Conservation (phyloP, 768 basidiomycete species). For the Kondoa malvinella region DNA sequence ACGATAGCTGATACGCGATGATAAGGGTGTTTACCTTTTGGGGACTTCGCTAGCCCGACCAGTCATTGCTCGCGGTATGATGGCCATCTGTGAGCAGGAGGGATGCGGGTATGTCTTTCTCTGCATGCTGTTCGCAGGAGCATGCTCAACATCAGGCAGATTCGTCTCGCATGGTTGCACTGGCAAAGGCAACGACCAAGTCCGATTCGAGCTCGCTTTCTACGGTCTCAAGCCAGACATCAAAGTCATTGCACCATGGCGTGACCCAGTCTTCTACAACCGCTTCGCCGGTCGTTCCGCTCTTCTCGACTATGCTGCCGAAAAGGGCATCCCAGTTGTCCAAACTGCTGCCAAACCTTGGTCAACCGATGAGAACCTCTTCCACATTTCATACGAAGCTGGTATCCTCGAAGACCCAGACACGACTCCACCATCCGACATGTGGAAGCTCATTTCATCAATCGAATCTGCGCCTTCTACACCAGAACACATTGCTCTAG, state of each 20-base stretch:
- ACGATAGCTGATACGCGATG: not conserved
- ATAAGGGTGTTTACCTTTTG: conserved; percentile 81
- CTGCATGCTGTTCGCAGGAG: not conserved
- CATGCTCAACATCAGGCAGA: conserved; percentile 36
- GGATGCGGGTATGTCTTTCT: conserved; percentile 71
- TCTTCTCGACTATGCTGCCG: conserved; percentile 70
- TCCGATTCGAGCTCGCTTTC: conserved; percentile 96
- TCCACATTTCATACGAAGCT: conserved; percentile 99
- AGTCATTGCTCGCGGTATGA: conserved; percentile 98
- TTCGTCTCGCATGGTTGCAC: conserved; percentile 97
- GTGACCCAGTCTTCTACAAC: conserved; percentile 94
- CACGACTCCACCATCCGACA: conserved; percentile 79
- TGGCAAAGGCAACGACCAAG: conserved; percentile 98
- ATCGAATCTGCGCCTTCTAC: conserved; percentile 62
- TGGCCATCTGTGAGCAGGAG: conserved; percentile 70
- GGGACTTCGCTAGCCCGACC: conserved; percentile 96
- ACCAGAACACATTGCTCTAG: conserved; percentile 65
- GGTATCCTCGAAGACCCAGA: conserved; percentile 96
- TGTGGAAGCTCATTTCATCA: conserved; percentile 92
- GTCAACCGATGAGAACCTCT: conserved; percentile 99
- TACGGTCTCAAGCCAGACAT: conserved; percentile 96
- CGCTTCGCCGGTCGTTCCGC: conserved; percentile 91
- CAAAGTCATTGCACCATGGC: conserved; percentile 98
- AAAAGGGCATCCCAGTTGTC: conserved; percentile 75
- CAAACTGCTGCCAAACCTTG: conserved; percentile 95